These are phyloP conservation scores for Pyricularia sp. DNA, from an alignment of 2,329 filamentous ascomycete species.

Conservation along the genomic window DNA sequence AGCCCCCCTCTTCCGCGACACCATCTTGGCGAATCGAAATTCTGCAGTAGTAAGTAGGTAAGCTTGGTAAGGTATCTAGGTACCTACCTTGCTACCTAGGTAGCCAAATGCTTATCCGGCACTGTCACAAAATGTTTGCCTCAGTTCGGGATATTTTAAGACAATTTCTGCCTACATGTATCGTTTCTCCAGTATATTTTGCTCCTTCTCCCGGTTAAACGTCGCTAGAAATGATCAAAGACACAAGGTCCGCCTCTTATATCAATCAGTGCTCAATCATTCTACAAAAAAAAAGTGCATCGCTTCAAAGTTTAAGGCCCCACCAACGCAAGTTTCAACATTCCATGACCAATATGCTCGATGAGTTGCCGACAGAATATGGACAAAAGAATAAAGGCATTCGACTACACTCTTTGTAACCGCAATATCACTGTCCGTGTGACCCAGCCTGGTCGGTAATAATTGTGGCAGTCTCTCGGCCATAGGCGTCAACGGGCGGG, in stretches of 20 bases:
- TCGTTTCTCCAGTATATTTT: neutral
- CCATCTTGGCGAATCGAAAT: too few species aligned
- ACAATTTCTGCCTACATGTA: too few species aligned
- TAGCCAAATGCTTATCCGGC: too few species aligned
- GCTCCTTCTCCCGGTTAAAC: neutral
- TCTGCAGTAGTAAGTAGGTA: too few species aligned
- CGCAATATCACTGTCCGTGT: slow-evolving; percentile 26
- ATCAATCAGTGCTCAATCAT: neutral
- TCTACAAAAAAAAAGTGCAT: neutral
- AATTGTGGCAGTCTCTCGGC: slow-evolving; percentile 34
- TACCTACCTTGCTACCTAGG: too few species aligned
- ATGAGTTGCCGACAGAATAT: slow-evolving; percentile 1
- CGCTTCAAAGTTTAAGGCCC: neutral
- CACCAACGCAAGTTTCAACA: neutral
- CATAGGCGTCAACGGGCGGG: slow-evolving; percentile 52
- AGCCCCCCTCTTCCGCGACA: too few species aligned
- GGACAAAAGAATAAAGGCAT: neutral
- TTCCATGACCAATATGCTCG: neutral
- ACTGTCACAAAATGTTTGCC: too few species aligned
- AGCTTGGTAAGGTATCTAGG: too few species aligned
- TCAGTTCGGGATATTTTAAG: too few species aligned
- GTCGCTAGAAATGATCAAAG: neutral
- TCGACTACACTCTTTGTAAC: neutral
- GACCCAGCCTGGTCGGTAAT: slow-evolving; percentile 33
- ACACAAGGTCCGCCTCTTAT: neutral